Evolutionary conservation across 2,329 filamentous ascomycete species (phyloP).

Genomic region (Colletotrichum cereale): DNA sequence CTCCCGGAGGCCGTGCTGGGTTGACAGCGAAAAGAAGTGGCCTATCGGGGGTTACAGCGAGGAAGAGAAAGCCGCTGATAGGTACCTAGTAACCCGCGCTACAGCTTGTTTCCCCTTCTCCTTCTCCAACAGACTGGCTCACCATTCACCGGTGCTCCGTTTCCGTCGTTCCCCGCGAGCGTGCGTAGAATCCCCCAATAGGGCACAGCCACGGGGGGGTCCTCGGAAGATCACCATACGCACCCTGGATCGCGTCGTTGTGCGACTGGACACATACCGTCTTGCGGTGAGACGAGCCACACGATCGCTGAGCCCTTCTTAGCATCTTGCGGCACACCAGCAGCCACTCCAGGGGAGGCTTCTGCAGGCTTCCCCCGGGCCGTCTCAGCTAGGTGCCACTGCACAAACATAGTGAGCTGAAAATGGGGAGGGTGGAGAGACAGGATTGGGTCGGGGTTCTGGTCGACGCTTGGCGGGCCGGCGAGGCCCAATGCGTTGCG

Average conservation of each 20-base stretch:
- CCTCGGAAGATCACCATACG: slow-evolving; percentile 36
- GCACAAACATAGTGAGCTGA: not conserved
- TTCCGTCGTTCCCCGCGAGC: slow-evolving; percentile 11
- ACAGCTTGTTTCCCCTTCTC: not conserved
- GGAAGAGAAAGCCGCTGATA: not conserved
- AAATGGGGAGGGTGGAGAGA: not conserved
- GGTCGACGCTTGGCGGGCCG: not conserved
- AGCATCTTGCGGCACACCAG: not conserved
- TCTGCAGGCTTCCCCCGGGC: slow-evolving; percentile 27
- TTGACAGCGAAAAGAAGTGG: not conserved
- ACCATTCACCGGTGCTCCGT: slow-evolving; percentile 13
- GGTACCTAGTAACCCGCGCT: slow-evolving; percentile 8
- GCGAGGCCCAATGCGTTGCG: not conserved
- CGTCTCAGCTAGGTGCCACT: slow-evolving; percentile 17
- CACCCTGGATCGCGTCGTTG: slow-evolving; percentile 23
- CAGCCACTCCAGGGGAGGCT: not conserved
- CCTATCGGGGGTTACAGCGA: slow-evolving; percentile 6
- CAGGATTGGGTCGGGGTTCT: not conserved
- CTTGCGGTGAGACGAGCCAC: slow-evolving; percentile 33
- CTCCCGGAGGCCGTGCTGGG: not conserved
- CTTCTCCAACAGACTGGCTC: slow-evolving; percentile 17
- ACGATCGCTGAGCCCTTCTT: not conserved
- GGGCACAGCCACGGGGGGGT: slow-evolving; percentile 6
- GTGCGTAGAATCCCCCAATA: slow-evolving; percentile 28
- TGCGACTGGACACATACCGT: slow-evolving; percentile 8